phyloP scores from a whole-genome alignment of 2,329 filamentous ascomycete species.

The Sporothrix humicola region DNA sequence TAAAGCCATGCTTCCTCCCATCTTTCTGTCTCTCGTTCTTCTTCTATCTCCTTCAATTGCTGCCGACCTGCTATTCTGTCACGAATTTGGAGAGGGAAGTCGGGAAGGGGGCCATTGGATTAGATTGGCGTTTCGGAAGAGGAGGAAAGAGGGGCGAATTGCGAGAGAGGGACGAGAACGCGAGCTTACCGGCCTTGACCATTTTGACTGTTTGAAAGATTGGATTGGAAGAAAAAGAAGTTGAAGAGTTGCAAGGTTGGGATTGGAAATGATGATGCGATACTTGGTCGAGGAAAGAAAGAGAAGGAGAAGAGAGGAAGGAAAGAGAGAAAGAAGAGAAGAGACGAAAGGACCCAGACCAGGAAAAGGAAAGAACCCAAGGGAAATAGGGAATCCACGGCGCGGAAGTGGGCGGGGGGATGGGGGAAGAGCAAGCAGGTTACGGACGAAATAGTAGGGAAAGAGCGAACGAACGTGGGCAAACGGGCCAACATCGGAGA shows the following conservation, averaged over 20 bases:
- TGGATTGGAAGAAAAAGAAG: conserved; percentile 1
- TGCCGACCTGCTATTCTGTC: not conserved
- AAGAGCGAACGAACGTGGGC: not conserved
- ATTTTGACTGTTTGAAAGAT: conserved; percentile 70
- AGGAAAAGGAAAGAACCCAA: not conserved
- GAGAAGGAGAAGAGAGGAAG: conserved; percentile 7
- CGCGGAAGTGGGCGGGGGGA: conserved; percentile 32
- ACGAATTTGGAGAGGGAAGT: not conserved
- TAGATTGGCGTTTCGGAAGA: conserved; percentile 10
- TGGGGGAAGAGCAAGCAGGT: not conserved
- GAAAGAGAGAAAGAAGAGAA: conserved; percentile 18
- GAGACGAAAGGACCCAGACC: not conserved
- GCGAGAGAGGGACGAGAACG: conserved; percentile 6
- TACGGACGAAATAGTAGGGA: conserved; percentile 18
- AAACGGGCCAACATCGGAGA: conserved; percentile 36
- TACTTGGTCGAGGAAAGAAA: not conserved
- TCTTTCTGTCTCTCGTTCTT: not conserved
- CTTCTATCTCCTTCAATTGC: not conserved
- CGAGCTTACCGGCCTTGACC: conserved; percentile 90
- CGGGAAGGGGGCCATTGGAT: not conserved
- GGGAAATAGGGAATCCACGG: conserved; percentile 22
- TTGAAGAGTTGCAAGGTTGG: not conserved
- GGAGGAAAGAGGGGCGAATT: not conserved
- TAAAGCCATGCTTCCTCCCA: not conserved
- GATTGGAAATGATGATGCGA: conserved; percentile 15